These are phyloP conservation scores for Rhododendron henanense DNA, from an alignment of 148 eudicot genomes.

Conservation along the genomic window DNA sequence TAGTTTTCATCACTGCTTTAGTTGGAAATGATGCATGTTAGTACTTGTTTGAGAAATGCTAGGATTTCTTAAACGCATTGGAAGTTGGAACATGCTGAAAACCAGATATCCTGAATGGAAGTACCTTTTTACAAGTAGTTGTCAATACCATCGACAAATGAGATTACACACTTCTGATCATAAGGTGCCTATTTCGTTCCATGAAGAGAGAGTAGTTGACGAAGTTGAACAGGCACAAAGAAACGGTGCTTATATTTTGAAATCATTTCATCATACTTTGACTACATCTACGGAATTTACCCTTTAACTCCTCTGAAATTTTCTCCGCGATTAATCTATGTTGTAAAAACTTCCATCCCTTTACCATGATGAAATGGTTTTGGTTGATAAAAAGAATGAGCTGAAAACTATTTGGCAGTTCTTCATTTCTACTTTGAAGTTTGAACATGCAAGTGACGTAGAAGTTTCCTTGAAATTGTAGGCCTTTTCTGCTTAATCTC, in stretches of 20 bases:
- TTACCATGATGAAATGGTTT: background rate
- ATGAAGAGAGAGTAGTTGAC: background rate
- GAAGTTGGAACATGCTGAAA: background rate
- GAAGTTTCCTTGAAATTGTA: background rate
- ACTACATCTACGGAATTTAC: background rate
- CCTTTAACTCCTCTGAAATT: background rate
- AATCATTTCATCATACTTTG: background rate
- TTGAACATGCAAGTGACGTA: background rate
- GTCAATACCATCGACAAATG: background rate
- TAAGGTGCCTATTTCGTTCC: background rate
- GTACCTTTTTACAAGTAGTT: background rate
- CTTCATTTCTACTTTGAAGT: background rate
- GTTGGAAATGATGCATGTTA: background rate
- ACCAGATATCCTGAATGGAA: background rate
- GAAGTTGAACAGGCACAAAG: background rate
- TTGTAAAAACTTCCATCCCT: background rate
- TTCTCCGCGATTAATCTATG: background rate
- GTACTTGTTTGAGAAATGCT: background rate
- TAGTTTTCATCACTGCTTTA: background rate
- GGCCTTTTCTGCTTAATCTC: background rate
- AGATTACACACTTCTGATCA: background rate
- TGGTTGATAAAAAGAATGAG: background rate
- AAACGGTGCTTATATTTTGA: background rate
- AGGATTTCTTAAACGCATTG: background rate
- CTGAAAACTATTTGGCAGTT: background rate